A percentile compares a stretch with the other conserved stretches of the same genome.
Evolutionary conservation across 169 alveolate species (phyloP).

Genomic region (Toxoplasma gondii): DNA sequence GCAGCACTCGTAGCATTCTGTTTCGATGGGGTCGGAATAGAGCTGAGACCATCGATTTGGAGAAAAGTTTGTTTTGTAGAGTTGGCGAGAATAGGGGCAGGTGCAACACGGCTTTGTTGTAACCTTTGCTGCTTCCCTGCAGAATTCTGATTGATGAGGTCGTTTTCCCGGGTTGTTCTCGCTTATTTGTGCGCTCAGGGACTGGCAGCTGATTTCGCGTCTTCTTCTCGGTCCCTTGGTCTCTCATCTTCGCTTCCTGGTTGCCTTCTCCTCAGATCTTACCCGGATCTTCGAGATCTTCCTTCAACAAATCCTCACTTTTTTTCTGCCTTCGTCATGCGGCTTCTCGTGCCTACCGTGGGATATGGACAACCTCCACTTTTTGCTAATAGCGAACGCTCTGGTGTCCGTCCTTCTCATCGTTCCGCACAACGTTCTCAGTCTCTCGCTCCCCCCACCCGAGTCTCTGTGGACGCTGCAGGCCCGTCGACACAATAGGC

Average conservation of each 20-base stretch:
- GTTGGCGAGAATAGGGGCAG: no score
- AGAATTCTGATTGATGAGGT: neutral
- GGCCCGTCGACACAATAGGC: no score
- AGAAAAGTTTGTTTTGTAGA: no score
- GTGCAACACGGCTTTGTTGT: no score
- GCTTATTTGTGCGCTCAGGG: neutral
- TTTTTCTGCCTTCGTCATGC: neutral
- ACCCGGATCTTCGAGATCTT: neutral
- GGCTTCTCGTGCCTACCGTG: conserved; percentile 24
- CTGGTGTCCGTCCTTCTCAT: neutral
- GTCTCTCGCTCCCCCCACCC: neutral
- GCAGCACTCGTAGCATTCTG: no score
- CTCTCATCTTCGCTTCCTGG: conserved; percentile 14
- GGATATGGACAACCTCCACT: conserved; percentile 27
- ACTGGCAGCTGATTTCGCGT: conserved; percentile 26
- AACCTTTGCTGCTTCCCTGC: no score
- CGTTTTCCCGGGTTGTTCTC: neutral
- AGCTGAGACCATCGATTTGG: no score
- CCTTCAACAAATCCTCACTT: neutral
- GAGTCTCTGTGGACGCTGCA: no score
- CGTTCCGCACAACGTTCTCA: conserved; percentile 9
- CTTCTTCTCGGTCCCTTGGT: conserved; percentile 9
- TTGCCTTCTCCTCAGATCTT: neutral
- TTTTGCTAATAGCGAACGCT: neutral
- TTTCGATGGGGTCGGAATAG: no score